phyloP scores from a whole-genome alignment of 352 stramenopile species.

The Thraustotheca clavata region DNA sequence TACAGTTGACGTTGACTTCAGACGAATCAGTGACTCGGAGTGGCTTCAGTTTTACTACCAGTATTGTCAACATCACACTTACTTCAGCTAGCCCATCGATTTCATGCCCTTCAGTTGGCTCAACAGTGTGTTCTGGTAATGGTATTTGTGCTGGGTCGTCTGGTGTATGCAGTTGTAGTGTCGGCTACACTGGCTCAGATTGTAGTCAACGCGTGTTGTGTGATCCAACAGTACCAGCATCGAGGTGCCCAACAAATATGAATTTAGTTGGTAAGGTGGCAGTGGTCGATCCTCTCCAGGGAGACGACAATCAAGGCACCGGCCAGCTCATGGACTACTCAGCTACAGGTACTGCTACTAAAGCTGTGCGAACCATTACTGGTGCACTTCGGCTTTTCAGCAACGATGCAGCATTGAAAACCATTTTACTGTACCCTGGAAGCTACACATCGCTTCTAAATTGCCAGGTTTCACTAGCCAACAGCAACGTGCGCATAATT shows the following conservation, averaged over 20 bases:
- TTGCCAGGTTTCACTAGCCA: not conserved
- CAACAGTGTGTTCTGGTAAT: not conserved
- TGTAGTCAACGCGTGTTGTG: conserved; percentile 17
- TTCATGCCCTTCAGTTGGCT: not conserved
- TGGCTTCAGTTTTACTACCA: not conserved
- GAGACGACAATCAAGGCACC: not conserved
- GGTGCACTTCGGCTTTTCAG: not conserved
- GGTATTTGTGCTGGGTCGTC: conserved; percentile 5
- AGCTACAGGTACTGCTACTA: not conserved
- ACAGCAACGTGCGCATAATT: not conserved
- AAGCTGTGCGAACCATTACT: conserved; percentile 3
- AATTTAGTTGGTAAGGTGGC: not conserved
- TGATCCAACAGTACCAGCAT: not conserved
- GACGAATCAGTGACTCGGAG: not conserved
- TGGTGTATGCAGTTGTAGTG: not conserved
- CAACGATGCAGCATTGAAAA: not conserved
- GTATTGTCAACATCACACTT: not conserved
- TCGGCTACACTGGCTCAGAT: conserved; percentile 11
- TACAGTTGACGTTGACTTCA: not conserved
- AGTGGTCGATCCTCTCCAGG: not conserved
- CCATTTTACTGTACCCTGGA: conserved; percentile 9
- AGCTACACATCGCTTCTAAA: not conserved
- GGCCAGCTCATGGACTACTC: not conserved
- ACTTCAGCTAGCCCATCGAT: not conserved
- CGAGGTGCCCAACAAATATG: not conserved